Conservation (phyloP, 2,329 filamentous ascomycete genomes). For the Stromatinia cepivora region DNA sequence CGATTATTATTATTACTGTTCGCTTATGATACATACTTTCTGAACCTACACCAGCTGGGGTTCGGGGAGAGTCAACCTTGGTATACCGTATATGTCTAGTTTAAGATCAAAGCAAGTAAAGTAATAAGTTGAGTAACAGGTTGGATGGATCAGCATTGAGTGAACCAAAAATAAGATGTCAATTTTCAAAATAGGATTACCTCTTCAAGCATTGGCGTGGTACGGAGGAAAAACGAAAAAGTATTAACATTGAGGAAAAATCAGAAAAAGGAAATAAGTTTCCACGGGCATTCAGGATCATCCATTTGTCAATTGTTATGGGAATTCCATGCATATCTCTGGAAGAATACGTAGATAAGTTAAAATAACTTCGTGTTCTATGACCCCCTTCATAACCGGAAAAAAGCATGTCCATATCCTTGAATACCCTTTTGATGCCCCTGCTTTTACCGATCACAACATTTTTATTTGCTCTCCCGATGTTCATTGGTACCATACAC, state of each 20-base stretch:
- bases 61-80: slow-evolving; percentile 22
- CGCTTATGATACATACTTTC: slow-evolving; percentile 13
- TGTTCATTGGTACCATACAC: not conserved
- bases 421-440: slow-evolving; percentile 10
- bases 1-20: slow-evolving; percentile 10
- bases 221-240: slow-evolving; percentile 3
- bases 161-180: slow-evolving; percentile 1
- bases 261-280: not conserved
- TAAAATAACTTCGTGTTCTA: slow-evolving; percentile 24
- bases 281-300: not conserved
- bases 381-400: slow-evolving; percentile 17
- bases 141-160: slow-evolving; percentile 13
- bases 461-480: slow-evolving; percentile 16
- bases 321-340: slow-evolving; percentile 23
- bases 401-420: slow-evolving; percentile 13
- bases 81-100: not conserved
- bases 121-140: slow-evolving; percentile 11
- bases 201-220: not conserved
- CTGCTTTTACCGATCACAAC: slow-evolving; percentile 9
- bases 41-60: slow-evolving; percentile 7
- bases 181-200: not conserved
- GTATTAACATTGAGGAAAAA: not conserved
- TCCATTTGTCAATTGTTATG: slow-evolving; percentile 11
- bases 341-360: slow-evolving; percentile 19
- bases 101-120: slow-evolving; percentile 21